Evolutionary conservation across 305 asterid species (phyloP).

Genomic region (Nicotiana rustica): DNA sequence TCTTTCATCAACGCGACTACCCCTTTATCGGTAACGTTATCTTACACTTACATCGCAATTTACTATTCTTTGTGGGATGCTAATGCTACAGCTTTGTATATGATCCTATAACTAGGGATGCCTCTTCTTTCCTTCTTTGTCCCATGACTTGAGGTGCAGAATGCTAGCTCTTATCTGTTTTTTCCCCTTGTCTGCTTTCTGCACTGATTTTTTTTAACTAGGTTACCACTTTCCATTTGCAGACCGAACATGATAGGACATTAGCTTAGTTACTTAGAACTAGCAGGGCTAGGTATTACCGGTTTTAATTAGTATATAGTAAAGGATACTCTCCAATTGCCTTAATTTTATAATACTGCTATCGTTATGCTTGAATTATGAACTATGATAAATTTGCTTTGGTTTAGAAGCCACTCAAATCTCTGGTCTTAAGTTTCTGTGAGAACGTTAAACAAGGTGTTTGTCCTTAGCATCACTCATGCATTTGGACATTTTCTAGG

Average conservation of each 20-base stretch:
- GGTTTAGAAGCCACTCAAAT: not conserved
- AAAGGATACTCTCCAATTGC: not conserved
- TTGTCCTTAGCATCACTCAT: not conserved
- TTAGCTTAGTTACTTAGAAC: not conserved
- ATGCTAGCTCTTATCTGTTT: not conserved
- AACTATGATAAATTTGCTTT: not conserved
- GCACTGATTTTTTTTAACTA: not conserved
- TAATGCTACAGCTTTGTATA: too few relatives aligned
- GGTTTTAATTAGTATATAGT: too few relatives aligned
- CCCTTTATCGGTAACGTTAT: slow-evolving; percentile 29
- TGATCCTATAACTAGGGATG: not conserved
- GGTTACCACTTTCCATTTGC: slow-evolving; percentile 6
- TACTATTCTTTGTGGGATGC: not conserved
- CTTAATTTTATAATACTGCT: not conserved
- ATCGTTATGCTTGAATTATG: not conserved
- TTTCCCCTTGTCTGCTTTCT: not conserved
- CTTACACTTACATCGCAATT: not conserved
- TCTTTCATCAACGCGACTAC: slow-evolving; percentile 10
- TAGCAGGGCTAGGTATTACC: not conserved
- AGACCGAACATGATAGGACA: not conserved
- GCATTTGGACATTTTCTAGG: not conserved
- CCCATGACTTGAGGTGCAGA: not conserved
- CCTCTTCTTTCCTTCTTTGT: too few relatives aligned
- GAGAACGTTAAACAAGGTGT: not conserved
- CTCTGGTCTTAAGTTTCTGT: not conserved